phyloP scores from a whole-genome alignment of 805 yeast genomes.

The Candida ipomoeae region DNA sequence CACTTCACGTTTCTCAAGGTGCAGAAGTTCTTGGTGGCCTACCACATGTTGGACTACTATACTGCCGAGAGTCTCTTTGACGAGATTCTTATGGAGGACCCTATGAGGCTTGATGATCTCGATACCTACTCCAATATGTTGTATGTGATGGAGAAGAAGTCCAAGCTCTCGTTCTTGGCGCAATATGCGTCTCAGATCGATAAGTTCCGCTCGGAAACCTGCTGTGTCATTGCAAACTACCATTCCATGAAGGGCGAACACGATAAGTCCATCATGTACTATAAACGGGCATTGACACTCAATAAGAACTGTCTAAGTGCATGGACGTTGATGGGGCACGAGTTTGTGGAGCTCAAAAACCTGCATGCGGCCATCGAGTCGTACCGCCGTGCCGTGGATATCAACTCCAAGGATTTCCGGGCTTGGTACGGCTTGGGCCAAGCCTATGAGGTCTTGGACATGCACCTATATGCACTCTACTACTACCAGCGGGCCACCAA shows the following conservation, averaged over 20 bases:
- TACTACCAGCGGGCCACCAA: constrained; percentile 90
- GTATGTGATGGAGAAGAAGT: constrained; percentile 85
- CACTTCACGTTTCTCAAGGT: constrained; percentile 67
- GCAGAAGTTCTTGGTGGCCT: constrained; percentile 77
- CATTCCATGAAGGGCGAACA: constrained; percentile 90
- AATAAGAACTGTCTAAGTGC: constrained; percentile 81
- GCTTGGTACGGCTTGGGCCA: constrained; percentile 99
- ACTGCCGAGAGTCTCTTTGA: constrained; percentile 81
- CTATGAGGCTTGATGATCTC: constrained; percentile 82
- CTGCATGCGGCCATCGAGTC: constrained; percentile 97
- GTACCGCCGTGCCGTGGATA: constrained; percentile 88
- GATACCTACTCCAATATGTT: constrained; percentile 93
- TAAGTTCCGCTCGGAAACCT: constrained; percentile 87
- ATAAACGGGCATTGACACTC: constrained; percentile 80
- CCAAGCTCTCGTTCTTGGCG: constrained; percentile 82
- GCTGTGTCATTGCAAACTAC: constrained; percentile 91
- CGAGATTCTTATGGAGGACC: constrained; percentile 66
- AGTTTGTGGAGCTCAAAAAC: constrained; percentile 91
- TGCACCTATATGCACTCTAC: constrained; percentile 88
- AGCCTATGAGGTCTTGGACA: constrained; percentile 93
- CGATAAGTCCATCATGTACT: constrained; percentile 90
- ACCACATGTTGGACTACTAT: constrained; percentile 79
- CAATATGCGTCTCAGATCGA: constrained; percentile 81
- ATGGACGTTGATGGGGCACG: constrained; percentile 99
- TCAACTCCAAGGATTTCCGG: constrained; percentile 81